Evolutionary conservation across 2,329 filamentous ascomycete species (phyloP), one percentile per base, ranked within the genome.

Genomic region (Ophiostoma angusticollis): DNA sequence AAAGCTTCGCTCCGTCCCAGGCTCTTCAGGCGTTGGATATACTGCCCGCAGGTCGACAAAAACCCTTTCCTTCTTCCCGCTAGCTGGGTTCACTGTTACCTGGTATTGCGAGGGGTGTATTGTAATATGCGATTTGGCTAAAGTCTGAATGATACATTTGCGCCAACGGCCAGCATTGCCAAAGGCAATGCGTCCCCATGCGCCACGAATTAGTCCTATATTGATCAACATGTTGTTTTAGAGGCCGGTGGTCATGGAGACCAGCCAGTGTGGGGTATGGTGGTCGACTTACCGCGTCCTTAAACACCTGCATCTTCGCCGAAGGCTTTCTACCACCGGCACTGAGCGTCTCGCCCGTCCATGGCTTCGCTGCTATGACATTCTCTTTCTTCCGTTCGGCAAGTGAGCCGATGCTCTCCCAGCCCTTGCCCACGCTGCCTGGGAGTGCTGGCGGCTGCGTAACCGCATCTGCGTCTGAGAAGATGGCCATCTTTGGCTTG

Each of bases 261-360:
- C 13, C 12, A 8, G 11, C 12, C 16, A 12, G 14, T 5, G 14
- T 12, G 25, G 14, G 14, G 11, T 3, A 3, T 7, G 25, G 7
- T n/a, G n/a, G n/a, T n/a, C n/a, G n/a, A 71, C 85, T 80, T 80
- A 98, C 91, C 82, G 82, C 69, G 69, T 98, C 91, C 68, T 84
- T 89, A 68, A 95, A 98, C 32, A 98, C 74, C 54, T 80, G 68
- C 78, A 98, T 81, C 68, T 95, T 96, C 39, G 79, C 70, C 39
- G 70, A 75, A 31, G 68, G 74, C 63, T 84, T 84, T 64, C 84
- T 91, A 51, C 85, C 89, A 30, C 83, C 85, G 3, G 77, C 82
- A 59, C 89, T 84, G 50, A 98, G 62, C 29, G 83, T 95, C 64
- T 96, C 86, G 19, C 91, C 91, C 9, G 69, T 81, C 91, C 87